A percentile compares a stretch with the other conserved stretches of the same genome.
Conservation (phyloP, 106 monocot genomes). For the Gastrodia elata region DNA sequence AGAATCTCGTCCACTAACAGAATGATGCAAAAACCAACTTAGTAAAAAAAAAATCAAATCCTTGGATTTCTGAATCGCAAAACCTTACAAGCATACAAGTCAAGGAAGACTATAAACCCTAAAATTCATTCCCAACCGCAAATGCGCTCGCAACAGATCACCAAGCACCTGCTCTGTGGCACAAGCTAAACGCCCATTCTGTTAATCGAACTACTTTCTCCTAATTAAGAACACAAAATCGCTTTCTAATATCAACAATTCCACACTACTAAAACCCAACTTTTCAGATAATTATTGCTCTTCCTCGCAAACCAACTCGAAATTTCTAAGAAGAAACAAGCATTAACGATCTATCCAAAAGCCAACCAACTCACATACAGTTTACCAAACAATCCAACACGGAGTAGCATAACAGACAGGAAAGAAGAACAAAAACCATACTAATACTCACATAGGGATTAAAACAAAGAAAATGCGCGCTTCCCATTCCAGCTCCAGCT, state of each 20-base stretch:
- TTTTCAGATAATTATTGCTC: background rate
- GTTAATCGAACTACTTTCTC: background rate
- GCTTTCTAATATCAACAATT: background rate
- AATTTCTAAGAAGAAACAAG: background rate
- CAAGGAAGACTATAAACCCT: background rate
- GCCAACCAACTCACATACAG: background rate
- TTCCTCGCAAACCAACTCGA: background rate
- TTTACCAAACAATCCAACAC: background rate
- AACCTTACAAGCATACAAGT: background rate
- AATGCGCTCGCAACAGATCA: too few species aligned
- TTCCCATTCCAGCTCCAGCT: slow-evolving; percentile 1
- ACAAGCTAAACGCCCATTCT: background rate
- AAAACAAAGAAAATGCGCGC: background rate
- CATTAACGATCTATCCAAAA: background rate
- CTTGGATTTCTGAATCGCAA: background rate
- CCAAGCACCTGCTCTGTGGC: too few species aligned
- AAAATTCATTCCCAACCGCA: slow-evolving; percentile 2
- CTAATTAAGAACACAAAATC: background rate
- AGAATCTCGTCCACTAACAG: background rate
- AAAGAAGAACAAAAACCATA: background rate
- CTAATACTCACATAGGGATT: slow-evolving; percentile 1
- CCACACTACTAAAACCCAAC: slow-evolving; percentile 2
- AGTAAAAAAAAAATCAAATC: background rate
- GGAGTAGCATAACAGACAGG: background rate
- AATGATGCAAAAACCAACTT: background rate